Percentiles rank a stretch among this genome's conserved stretches.
Conservation (phyloP, 495 filamentous ascomycete species). For the Daldinia concentrica region DNA sequence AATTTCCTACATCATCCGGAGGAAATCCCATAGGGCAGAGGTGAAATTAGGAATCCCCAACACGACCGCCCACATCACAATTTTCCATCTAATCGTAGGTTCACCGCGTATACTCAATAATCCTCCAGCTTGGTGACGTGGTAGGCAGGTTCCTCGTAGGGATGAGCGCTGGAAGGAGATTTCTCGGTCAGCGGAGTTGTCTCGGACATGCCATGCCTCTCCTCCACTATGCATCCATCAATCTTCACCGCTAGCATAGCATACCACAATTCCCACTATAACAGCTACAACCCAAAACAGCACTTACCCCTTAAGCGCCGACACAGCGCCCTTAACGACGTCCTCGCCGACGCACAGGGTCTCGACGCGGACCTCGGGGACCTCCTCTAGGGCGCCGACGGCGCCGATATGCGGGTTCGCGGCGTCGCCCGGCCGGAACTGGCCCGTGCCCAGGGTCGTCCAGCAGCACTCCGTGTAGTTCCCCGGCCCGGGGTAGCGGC, state of each 20-base stretch:
- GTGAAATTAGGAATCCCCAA: too few relatives aligned
- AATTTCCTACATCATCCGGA: too few relatives aligned
- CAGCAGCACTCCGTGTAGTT: slow-evolving; percentile 69
- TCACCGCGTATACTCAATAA: slow-evolving; percentile 51
- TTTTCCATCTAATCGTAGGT: background rate
- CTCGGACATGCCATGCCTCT: background rate
- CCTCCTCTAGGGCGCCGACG: slow-evolving; percentile 59
- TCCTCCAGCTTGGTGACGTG: slow-evolving; percentile 75
- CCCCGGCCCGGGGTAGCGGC: slow-evolving; percentile 63
- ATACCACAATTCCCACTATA: too few relatives aligned
- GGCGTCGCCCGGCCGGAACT: slow-evolving; percentile 55
- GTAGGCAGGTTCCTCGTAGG: slow-evolving; percentile 76
- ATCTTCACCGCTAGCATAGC: too few relatives aligned
- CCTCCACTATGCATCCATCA: too few relatives aligned
- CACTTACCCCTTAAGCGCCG: slow-evolving; percentile 67
- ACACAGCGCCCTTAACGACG: slow-evolving; percentile 57
- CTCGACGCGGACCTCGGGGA: slow-evolving; percentile 64
- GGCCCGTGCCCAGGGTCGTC: slow-evolving; percentile 60
- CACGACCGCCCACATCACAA: background rate
- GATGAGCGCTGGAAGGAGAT: slow-evolving; percentile 63
- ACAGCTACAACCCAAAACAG: background rate
- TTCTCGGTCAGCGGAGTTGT: background rate
- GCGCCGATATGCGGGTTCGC: slow-evolving; percentile 69
- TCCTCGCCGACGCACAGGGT: slow-evolving; percentile 60
- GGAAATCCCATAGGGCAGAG: background rate